Evolutionary conservation across 495 filamentous ascomycete species (phyloP), one percentile per base, ranked within the genome.

Genomic region (Elaphomyces granulatus): DNA sequence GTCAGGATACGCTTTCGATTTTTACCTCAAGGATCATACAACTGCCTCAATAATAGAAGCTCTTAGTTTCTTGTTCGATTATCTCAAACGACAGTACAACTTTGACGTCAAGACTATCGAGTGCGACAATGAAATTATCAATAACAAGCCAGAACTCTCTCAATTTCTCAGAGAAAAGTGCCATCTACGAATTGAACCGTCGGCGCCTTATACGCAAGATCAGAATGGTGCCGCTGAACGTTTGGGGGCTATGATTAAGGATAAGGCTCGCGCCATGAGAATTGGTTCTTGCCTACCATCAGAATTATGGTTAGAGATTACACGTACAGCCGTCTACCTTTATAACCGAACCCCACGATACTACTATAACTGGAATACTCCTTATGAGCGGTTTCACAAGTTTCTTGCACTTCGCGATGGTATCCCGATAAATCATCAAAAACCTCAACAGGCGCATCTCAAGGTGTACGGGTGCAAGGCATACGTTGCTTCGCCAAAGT

Each of bases 401-500:
- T 30, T 26, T 30, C 15, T 30, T 23, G 21, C 37, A 14, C 21
- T 26, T 15, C 8, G 4, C 6, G 34, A 12, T n/a, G 7, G 17
- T n/a, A 20, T 16, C 8, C 1, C 19, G 20, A 16, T 32, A 3
- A 4, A 17, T 33, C 26, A 43, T 15, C 12, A 28, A 26, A 48
- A 42, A 37, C 48, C 45, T 15, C 15, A 51, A 21, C 41, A 28
- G 8, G 15, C 36, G 30, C 38, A 41, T 20, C 16, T 32, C 6
- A 41, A 33, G 30, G 38, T 32, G 17, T 41, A 33, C 15, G 38
- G 38, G 4, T 41, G 30, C 28, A 41, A 41, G 4, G 37, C 48
- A 4, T 52, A 37, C 31, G 51, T 43, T 0, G 42, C 49, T 26
- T 46, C 48, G 2, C 23, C 16, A 4, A 41, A 34, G 9, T 48